These are phyloP conservation scores for Pythium chondricola DNA, from an alignment of 352 stramenopile genomes.

Conservation along the genomic window DNA sequence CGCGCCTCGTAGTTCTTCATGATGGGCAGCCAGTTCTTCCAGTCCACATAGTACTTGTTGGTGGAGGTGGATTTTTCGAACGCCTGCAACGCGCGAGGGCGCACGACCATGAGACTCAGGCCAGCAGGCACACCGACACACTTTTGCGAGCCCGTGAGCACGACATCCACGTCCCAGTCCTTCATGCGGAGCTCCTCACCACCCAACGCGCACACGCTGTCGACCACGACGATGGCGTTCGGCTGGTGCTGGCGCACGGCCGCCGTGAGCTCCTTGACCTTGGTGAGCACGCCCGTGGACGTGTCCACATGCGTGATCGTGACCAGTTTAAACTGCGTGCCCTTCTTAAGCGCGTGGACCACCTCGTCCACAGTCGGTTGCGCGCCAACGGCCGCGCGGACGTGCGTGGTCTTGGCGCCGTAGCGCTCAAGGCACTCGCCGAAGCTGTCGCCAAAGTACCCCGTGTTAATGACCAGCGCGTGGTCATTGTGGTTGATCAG, in stretches of 20 bases:
- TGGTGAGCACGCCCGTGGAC: constrained; percentile 59
- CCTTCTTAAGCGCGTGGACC: constrained; percentile 30
- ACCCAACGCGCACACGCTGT: constrained; percentile 63
- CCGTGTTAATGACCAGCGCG: constrained; percentile 67
- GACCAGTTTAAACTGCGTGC: constrained; percentile 48
- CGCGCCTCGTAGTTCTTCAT: constrained; percentile 83
- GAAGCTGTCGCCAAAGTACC: constrained; percentile 78
- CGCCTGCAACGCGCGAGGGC: constrained; percentile 52
- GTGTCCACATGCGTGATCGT: constrained; percentile 80
- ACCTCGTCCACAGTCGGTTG: constrained; percentile 48
- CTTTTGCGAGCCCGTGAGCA: constrained; percentile 77
- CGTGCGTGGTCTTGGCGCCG: constrained; percentile 51
- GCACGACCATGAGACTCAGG: constrained; percentile 58
- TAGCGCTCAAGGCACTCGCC: constrained; percentile 64
- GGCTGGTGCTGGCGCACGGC: constrained; percentile 53
- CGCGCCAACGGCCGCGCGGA: constrained; percentile 44
- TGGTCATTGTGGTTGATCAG: constrained; percentile 56
- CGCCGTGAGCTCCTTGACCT: constrained; percentile 51
- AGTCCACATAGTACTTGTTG: constrained; percentile 70
- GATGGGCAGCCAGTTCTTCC: constrained; percentile 74
- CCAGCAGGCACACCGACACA: constrained; percentile 66
- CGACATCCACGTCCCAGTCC: constrained; percentile 72
- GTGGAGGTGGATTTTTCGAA: constrained; percentile 54
- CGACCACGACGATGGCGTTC: constrained; percentile 56
- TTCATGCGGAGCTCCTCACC: constrained; percentile 78